Evolutionary conservation across 371 early-diverging fungal species (phyloP).

Genomic region (Mortierella sp.): DNA sequence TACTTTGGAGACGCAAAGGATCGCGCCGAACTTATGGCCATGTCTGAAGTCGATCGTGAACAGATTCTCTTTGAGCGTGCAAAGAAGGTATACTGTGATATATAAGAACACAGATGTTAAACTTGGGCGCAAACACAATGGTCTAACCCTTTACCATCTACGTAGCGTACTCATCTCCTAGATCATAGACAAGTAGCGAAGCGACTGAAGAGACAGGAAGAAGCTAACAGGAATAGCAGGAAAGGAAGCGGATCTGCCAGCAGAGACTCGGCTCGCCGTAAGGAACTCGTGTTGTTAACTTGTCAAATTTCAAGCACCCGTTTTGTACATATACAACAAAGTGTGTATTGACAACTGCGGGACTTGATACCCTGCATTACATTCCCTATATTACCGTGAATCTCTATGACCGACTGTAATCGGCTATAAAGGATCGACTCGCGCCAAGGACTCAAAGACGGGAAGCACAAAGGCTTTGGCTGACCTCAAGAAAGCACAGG

Average conservation of each 20-base stretch:
- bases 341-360: neutral
- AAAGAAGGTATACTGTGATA: constrained; percentile 61
- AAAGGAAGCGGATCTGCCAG: constrained; percentile 43
- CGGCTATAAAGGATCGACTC: constrained; percentile 32
- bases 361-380: neutral
- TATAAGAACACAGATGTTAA: neutral
- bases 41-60: constrained; percentile 84
- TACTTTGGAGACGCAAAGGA: constrained; percentile 84
- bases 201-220: constrained; percentile 63
- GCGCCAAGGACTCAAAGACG: constrained; percentile 65
- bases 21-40: constrained; percentile 70
- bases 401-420: neutral
- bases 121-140: neutral
- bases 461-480: constrained; percentile 49
- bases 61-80: constrained; percentile 82
- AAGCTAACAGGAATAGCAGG: constrained; percentile 62
- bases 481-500: constrained; percentile 51
- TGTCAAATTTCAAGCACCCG: neutral
- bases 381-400: neutral
- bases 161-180: constrained; percentile 46
- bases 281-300: constrained; percentile 16
- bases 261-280: constrained; percentile 68
- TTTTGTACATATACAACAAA: constrained; percentile 5
- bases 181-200: constrained; percentile 72
- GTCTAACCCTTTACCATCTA: neutral